Base-by-base conservation (phyloP, 768 basidiomycete species). In the Crassisporium funariophilum region DNA sequence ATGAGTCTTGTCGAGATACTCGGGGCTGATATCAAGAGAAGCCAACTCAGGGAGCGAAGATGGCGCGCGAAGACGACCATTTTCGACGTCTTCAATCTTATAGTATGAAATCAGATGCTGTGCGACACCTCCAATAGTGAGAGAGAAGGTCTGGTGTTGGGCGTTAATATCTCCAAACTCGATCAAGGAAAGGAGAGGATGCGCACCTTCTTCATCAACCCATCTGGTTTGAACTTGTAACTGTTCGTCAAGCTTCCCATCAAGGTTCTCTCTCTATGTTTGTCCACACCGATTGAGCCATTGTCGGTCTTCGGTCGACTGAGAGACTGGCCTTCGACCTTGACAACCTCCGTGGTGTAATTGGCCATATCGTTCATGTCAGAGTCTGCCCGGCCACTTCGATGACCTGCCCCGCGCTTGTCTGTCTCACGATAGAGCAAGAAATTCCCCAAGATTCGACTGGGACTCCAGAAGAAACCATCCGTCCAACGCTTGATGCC, bases 401-500 rank as follows among this genome's bases (percentile, higher is more conserved):
- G 72, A 63, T 84, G 83, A 12, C 83, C 80, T 12, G 80, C 75
- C 15, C 84, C 84, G 41, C 84, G 74, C 68, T 91, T 92, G 66
- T 94, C 91, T 5, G 91, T 92, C 70, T 97, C 91, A 53, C 94
- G 86, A 69, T 98, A 98, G 52, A 95, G 83, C 59, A 98, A 74
- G 62, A 97, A 98, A 66, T 98, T 98, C 58, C 91, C 91, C 48
- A 97, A 72, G 20, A 97, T 97, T 47, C 95, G 77, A 54, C 86
- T 88, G 0, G 95, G 95, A 55, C 87, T 90, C 95, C 95, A 97
- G 63, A 88, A 88, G 63, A 90, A 86, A n/a, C 94, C 93, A 69
- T 98, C 95, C 1, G 95, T 98, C 91, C 94, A 97, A 35, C 95
- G 80, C 72, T 95, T 95, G 73, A 98, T 98, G 20, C 94, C 93